These are phyloP conservation scores for Diplocarpon rosae DNA, from an alignment of 2,329 filamentous ascomycete species.

Conservation along the genomic window DNA sequence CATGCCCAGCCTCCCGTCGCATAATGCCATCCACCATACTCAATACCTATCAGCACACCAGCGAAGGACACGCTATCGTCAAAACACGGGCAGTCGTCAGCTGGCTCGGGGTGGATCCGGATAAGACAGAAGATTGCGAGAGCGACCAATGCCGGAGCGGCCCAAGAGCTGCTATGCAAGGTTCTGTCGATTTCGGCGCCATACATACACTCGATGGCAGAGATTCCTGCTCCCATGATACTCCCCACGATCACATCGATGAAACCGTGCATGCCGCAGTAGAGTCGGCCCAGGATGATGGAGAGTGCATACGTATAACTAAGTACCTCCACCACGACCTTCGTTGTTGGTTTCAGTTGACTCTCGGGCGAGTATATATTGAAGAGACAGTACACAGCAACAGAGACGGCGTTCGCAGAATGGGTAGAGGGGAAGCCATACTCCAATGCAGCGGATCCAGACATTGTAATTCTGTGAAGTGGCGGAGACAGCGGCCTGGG, in stretches of 20 bases:
- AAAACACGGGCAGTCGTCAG: constrained; percentile 93
- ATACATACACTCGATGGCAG: constrained; percentile 48
- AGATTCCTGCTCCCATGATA: constrained; percentile 57
- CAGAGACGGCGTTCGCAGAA: constrained; percentile 91
- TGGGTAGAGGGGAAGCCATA: constrained; percentile 97
- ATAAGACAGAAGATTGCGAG: constrained; percentile 64
- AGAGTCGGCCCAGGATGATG: constrained; percentile 82
- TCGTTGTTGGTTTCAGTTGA: constrained; percentile 46
- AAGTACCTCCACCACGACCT: constrained; percentile 51
- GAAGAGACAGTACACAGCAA: constrained; percentile 74
- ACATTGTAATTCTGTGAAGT: constrained; percentile 92
- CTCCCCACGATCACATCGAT: constrained; percentile 79
- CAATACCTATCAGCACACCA: constrained; percentile 76
- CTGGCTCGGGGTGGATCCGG: constrained; percentile 86
- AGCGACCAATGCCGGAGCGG: constrained; percentile 52
- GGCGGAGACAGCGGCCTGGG: constrained; percentile 87
- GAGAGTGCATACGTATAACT: constrained; percentile 80
- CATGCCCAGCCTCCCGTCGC: constrained; percentile 33
- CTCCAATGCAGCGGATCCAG: constrained; percentile 84
- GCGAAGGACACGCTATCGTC: constrained; percentile 93
- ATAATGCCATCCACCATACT: constrained; percentile 77
- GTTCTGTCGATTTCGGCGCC: constrained; percentile 56
- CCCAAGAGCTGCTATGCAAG: constrained; percentile 53
- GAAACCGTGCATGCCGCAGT: constrained; percentile 98
- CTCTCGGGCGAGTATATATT: constrained; percentile 56